These are phyloP conservation scores for Gracilaria caudata DNA, from an alignment of 23 red algal species.

Conservation along the genomic window DNA sequence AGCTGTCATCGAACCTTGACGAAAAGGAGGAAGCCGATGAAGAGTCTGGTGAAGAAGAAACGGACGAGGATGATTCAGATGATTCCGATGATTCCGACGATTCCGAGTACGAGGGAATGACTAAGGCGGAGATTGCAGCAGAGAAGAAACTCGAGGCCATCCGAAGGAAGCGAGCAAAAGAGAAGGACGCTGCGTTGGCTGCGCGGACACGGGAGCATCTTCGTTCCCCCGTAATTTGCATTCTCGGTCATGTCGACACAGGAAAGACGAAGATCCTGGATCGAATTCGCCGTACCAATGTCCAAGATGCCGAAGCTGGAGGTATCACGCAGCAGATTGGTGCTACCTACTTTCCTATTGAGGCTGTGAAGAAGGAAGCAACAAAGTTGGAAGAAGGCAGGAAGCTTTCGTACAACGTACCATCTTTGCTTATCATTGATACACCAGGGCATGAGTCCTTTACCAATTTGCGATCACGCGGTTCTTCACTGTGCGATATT, in stretches of 20 bases:
- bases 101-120: conserved; percentile 67
- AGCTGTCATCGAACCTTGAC: neutral
- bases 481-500: conserved; percentile 98
- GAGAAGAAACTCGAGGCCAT: conserved; percentile 40
- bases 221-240: conserved; percentile 97
- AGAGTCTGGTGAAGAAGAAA: conserved; percentile 44
- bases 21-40: conserved; percentile 15
- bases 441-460: conserved; percentile 99
- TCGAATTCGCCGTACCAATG: conserved; percentile 94
- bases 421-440: conserved; percentile 97
- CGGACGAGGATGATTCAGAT: conserved; percentile 41
- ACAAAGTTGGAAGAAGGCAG: conserved; percentile 76
- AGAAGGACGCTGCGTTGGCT: conserved; percentile 25
- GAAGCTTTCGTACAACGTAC: conserved; percentile 81
- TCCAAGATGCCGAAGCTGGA: conserved; percentile 98
- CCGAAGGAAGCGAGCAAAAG: conserved; percentile 30
- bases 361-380: conserved; percentile 88
- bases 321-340: conserved; percentile 99
- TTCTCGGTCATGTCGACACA: conserved; percentile 98
- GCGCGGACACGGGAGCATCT: conserved; percentile 66
- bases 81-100: conserved; percentile 59
- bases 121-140: conserved; percentile 56
- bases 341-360: conserved; percentile 98
- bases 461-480: conserved; percentile 96
- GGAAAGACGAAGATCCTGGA: conserved; percentile 99